Evolutionary conservation across 768 basidiomycete genomes (phyloP).

Genomic region (Artomyces pyxidatus): DNA sequence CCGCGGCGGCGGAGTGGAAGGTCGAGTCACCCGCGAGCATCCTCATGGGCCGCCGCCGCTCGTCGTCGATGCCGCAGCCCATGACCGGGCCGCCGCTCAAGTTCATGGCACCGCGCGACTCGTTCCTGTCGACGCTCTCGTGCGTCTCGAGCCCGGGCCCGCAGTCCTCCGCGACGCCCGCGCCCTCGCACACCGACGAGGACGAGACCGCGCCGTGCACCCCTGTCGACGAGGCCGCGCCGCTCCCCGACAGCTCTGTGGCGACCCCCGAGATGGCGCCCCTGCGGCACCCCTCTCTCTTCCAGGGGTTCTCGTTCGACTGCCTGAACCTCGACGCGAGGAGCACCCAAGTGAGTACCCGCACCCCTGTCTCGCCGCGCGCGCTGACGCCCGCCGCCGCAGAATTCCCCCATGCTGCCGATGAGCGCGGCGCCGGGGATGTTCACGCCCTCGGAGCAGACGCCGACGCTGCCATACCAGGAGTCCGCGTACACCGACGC

Average conservation of each 20-base stretch:
- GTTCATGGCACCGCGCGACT: background rate
- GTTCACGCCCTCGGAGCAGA: conserved; percentile 4
- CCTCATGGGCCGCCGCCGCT: conserved; percentile 6
- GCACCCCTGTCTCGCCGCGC: no score
- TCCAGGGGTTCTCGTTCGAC: background rate
- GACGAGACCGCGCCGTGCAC: background rate
- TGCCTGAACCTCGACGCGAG: background rate
- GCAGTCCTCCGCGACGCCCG: background rate
- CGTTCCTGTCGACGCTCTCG: conserved; percentile 4
- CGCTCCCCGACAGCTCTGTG: background rate
- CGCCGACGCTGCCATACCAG: background rate
- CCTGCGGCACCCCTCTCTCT: background rate
- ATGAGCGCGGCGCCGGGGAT: conserved; percentile 1
- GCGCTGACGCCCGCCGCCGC: background rate
- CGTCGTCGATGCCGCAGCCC: conserved; percentile 15
- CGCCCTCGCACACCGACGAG: background rate
- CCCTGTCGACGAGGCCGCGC: background rate
- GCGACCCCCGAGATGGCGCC: conserved; percentile 5
- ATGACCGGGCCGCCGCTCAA: background rate
- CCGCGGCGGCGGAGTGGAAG: conserved; percentile 5
- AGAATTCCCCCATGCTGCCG: conserved; percentile 2
- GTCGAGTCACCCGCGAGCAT: background rate
- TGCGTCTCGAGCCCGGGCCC: conserved; percentile 12
- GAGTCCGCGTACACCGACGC: conserved; percentile 8
- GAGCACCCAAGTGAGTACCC: conserved; percentile 5